These are phyloP conservation scores for Pichia sp. DNA, from an alignment of 1,139 yeast species.

Conservation along the genomic window DNA sequence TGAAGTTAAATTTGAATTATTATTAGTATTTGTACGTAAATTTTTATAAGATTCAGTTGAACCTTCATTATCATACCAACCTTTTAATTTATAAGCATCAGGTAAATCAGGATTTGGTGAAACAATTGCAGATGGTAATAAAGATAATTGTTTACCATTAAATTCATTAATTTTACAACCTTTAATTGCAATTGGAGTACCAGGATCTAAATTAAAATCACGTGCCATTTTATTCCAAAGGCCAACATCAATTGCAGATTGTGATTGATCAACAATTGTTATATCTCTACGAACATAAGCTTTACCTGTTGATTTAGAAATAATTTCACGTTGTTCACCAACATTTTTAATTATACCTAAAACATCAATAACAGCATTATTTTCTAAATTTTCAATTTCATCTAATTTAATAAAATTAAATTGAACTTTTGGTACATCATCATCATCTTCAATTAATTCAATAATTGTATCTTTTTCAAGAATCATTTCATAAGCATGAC, in stretches of 20 bases:
- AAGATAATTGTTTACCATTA: slow-evolving; percentile 78
- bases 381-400: slow-evolving; percentile 59
- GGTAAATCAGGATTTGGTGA: slow-evolving; percentile 80
- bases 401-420: slow-evolving; percentile 71
- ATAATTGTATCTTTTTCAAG: slow-evolving; percentile 76
- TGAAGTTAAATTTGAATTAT: slow-evolving; percentile 28
- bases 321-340: slow-evolving; percentile 67
- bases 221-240: slow-evolving; percentile 88
- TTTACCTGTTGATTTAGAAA: slow-evolving; percentile 89
- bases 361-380: slow-evolving; percentile 73
- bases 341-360: slow-evolving; percentile 80
- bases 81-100: slow-evolving; percentile 81
- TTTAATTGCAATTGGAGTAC: slow-evolving; percentile 86
- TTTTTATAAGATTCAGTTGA: slow-evolving; percentile 53
- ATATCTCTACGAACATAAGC: slow-evolving; percentile 90
- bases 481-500: slow-evolving; percentile 82
- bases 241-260: slow-evolving; percentile 70
- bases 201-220: slow-evolving; percentile 67
- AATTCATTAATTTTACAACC: slow-evolving; percentile 88
- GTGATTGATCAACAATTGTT: slow-evolving; percentile 78
- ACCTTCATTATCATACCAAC: slow-evolving; percentile 91
- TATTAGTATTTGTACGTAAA: slow-evolving; percentile 40
- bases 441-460: slow-evolving; percentile 61
- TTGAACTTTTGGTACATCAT: slow-evolving; percentile 69
- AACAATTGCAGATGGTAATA: slow-evolving; percentile 73